Evolutionary conservation across 768 basidiomycete species (phyloP).

Genomic region (Auricularia heimuer): DNA sequence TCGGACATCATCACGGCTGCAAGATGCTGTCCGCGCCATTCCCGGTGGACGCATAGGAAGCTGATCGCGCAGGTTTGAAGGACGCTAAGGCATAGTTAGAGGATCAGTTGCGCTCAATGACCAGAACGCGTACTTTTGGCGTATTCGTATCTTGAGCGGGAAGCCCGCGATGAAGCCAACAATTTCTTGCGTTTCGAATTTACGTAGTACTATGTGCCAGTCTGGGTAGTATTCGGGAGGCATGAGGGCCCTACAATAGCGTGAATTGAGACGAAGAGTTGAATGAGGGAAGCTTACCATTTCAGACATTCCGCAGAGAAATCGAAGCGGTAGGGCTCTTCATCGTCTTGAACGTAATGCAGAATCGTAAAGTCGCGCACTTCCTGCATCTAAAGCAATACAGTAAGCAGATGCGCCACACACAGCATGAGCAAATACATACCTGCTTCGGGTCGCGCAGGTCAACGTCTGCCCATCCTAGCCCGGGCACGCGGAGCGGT

Average conservation of each 20-base stretch:
- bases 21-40: background rate
- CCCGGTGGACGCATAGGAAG: background rate
- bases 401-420: background rate
- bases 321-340: background rate
- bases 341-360: background rate
- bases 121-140: background rate
- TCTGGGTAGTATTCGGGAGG: background rate
- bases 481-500: background rate
- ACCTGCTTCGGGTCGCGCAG: background rate
- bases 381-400: background rate
- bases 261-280: background rate
- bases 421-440: background rate
- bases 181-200: background rate
- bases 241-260: background rate
- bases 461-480: background rate
- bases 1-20: background rate
- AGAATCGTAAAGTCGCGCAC: background rate
- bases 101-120: background rate
- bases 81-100: background rate
- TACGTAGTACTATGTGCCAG: background rate
- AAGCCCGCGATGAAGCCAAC: background rate
- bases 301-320: background rate
- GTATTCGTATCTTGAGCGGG: background rate
- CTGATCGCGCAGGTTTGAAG: background rate
- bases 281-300: background rate